These are phyloP conservation scores for Diutina scorzettiae DNA, from an alignment of 1,139 yeast species.

Conservation along the genomic window DNA sequence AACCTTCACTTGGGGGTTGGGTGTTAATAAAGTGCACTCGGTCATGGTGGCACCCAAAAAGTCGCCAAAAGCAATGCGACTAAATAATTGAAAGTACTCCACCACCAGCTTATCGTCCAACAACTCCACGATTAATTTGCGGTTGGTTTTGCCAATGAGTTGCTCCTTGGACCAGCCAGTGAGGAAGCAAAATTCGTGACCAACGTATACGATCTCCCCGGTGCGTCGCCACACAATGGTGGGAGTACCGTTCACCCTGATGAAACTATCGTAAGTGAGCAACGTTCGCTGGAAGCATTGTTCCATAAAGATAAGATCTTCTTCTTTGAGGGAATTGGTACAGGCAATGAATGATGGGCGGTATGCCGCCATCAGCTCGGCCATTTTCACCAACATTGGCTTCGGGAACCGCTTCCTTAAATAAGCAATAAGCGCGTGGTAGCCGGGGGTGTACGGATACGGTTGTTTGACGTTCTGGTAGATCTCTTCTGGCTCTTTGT, in stretches of 20 bases:
- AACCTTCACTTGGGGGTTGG: constrained; percentile 35
- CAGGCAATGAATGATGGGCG: constrained; percentile 91
- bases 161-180: constrained; percentile 83
- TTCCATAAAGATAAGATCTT: constrained; percentile 89
- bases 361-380: constrained; percentile 79
- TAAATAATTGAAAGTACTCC: constrained; percentile 77
- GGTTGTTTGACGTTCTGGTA: constrained; percentile 67
- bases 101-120: constrained; percentile 81
- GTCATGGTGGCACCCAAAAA: constrained; percentile 85
- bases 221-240: constrained; percentile 93
- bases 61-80: constrained; percentile 84
- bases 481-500: constrained; percentile 66
- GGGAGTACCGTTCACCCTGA: constrained; percentile 81
- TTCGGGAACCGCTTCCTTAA: constrained; percentile 59
- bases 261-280: constrained; percentile 77
- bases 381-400: constrained; percentile 66
- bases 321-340: constrained; percentile 77
- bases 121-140: constrained; percentile 75
- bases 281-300: constrained; percentile 90
- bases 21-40: constrained; percentile 64
- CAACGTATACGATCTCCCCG: constrained; percentile 90
- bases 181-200: constrained; percentile 78
- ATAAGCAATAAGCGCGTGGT: constrained; percentile 69
- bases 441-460: constrained; percentile 83
- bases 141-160: constrained; percentile 34